phyloP scores from a whole-genome alignment of 163 green algal genomes.

The Botryococcus braunii region DNA sequence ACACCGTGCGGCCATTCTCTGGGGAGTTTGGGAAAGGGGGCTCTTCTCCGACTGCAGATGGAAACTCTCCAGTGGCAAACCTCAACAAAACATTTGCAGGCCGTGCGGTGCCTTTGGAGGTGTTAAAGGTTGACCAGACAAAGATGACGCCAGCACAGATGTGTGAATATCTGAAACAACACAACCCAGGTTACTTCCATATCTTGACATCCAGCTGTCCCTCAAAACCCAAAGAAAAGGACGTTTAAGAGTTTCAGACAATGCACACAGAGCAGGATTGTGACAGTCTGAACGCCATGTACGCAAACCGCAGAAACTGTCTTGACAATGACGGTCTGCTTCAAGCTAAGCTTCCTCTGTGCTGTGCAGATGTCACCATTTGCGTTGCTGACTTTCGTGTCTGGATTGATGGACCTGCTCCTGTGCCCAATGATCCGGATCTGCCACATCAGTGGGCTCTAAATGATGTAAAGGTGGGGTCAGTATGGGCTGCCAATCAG shows the following conservation, averaged over 20 bases:
- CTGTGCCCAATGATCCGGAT: slow-evolving; percentile 14
- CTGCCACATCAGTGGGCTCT: slow-evolving; percentile 26
- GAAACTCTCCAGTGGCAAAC: background rate
- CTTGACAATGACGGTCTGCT: background rate
- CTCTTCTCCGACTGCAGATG: background rate
- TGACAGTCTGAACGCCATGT: background rate
- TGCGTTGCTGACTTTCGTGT: slow-evolving; percentile 20
- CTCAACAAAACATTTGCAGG: slow-evolving; percentile 18
- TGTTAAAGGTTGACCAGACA: slow-evolving; percentile 13
- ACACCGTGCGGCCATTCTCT: slow-evolving; percentile 10
- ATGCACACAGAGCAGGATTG: background rate
- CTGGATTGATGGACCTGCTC: slow-evolving; percentile 2
- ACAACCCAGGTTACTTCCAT: slow-evolving; percentile 10
- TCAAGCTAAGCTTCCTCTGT: background rate
- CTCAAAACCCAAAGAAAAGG: background rate
- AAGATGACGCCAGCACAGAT: background rate
- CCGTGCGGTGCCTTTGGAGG: slow-evolving; percentile 9
- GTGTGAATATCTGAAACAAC: slow-evolving; percentile 9
- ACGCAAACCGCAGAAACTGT: background rate
- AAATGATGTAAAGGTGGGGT: slow-evolving; percentile 9
- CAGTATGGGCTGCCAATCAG: slow-evolving; percentile 17
- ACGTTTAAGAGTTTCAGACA: background rate
- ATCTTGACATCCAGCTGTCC: background rate
- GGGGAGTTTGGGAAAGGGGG: slow-evolving; percentile 13
- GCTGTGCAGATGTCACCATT: slow-evolving; percentile 13